Conservation (phyloP, 2,329 filamentous ascomycete species). For the Metarhizium anisopliae region DNA sequence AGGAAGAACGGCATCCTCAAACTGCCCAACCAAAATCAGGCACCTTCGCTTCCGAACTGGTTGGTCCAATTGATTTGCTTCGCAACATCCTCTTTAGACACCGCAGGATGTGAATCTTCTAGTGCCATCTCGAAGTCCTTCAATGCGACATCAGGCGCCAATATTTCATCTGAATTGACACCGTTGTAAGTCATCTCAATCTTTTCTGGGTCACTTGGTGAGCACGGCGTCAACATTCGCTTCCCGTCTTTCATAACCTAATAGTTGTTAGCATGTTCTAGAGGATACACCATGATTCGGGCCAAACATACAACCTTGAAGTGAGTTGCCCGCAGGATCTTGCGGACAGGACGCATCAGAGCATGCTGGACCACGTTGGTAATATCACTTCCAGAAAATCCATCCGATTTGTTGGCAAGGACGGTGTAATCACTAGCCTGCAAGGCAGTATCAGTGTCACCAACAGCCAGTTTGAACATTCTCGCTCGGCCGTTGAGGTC, state of each 20-base stretch:
- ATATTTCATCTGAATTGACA: constrained; percentile 73
- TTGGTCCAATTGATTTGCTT: constrained; percentile 88
- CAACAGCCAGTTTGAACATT: constrained; percentile 96
- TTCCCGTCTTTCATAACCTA: constrained; percentile 62
- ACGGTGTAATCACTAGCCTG: constrained; percentile 68
- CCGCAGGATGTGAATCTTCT: constrained; percentile 79
- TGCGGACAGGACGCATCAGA: constrained; percentile 92
- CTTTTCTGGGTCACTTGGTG: constrained; percentile 77
- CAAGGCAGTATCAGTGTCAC: constrained; percentile 81
- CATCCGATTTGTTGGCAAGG: constrained; percentile 75
- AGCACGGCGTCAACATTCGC: constrained; percentile 78
- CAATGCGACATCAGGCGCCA: constrained; percentile 76
- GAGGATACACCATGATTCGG: no score
- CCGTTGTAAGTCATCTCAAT: constrained; percentile 92
- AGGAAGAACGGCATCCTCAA: no score
- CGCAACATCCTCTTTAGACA: constrained; percentile 76
- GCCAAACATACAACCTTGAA: constrained; percentile 70
- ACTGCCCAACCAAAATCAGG: constrained; percentile 20
- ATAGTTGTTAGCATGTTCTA: constrained; percentile 7
- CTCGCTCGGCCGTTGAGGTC: constrained; percentile 77
- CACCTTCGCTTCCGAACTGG: constrained; percentile 90
- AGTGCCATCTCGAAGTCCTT: constrained; percentile 94
- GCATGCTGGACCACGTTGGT: constrained; percentile 92
- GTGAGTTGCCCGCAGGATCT: constrained; percentile 95
- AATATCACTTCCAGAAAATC: constrained; percentile 95